A percentile compares a stretch with the other conserved stretches of the same genome.
Evolutionary conservation across 2,329 filamentous ascomycete species (phyloP).

Genomic region (Salinomyces thailandicus): DNA sequence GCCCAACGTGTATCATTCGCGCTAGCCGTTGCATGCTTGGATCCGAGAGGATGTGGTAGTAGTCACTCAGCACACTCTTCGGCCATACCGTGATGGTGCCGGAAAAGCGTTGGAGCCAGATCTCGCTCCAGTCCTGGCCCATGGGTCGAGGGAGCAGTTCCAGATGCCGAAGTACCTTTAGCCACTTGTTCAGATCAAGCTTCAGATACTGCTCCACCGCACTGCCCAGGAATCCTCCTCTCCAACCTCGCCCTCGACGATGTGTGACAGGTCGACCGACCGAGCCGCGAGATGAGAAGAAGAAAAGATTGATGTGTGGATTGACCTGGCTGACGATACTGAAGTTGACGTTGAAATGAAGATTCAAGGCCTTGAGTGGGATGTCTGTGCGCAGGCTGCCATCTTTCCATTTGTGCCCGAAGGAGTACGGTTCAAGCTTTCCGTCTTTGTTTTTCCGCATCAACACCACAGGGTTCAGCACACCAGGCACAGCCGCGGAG

Average conservation of each 20-base stretch:
- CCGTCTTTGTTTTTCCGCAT: constrained; percentile 76
- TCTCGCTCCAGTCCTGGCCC: constrained; percentile 91
- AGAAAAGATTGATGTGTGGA: constrained; percentile 96
- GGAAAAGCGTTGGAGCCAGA: constrained; percentile 91
- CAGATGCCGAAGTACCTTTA: constrained; percentile 84
- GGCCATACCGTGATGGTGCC: constrained; percentile 97
- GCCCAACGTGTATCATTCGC: constrained; percentile 81
- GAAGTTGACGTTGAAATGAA: constrained; percentile 98
- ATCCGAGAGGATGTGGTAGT: constrained; percentile 76
- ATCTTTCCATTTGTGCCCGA: constrained; percentile 99
- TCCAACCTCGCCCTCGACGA: constrained; percentile 85
- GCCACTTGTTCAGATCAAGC: constrained; percentile 93
- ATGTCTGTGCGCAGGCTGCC: constrained; percentile 91
- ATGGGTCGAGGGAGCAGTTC: constrained; percentile 83
- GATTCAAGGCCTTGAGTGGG: constrained; percentile 82
- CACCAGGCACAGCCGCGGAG: constrained; percentile 89
- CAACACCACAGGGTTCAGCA: constrained; percentile 87
- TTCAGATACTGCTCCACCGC: constrained; percentile 93
- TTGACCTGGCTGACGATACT: constrained; percentile 84
- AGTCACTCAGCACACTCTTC: constrained; percentile 66
- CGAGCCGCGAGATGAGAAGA: constrained; percentile 87
- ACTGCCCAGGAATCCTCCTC: constrained; percentile 85
- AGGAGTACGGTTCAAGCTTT: constrained; percentile 76
- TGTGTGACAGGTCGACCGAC: constrained; percentile 92
- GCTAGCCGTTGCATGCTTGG: constrained; percentile 65